These are phyloP conservation scores for Cinchona pubescens DNA, from an alignment of 257 asterid species.

Conservation along the genomic window DNA sequence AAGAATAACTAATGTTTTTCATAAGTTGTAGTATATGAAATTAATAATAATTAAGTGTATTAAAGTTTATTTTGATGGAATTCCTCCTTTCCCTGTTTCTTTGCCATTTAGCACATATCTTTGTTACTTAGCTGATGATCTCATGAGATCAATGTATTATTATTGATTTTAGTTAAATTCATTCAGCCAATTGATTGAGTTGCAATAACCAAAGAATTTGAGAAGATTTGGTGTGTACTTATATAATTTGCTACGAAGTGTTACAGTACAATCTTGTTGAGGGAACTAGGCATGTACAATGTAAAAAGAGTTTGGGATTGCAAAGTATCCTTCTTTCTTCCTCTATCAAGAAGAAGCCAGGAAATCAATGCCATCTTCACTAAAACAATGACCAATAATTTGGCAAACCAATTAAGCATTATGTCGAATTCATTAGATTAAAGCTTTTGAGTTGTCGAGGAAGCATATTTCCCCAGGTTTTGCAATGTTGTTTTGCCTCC, in stretches of 20 bases:
- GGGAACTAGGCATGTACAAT: too few species aligned
- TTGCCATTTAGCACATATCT: neutral
- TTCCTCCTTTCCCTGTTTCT: neutral
- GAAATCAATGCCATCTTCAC: constrained; percentile 11
- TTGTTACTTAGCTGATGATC: neutral
- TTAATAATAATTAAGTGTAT: neutral
- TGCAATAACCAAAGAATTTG: too few species aligned
- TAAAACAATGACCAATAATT: constrained; percentile 16
- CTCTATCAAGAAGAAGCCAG: too few species aligned
- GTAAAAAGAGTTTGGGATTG: constrained; percentile 17
- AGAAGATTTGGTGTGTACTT: too few species aligned
- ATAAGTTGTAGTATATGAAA: neutral
- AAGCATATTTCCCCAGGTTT: neutral
- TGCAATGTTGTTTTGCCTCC: neutral
- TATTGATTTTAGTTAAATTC: neutral
- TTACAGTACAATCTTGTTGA: too few species aligned
- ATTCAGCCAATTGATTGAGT: neutral
- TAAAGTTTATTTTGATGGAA: constrained; percentile 2
- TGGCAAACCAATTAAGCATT: too few species aligned
- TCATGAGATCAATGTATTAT: neutral
- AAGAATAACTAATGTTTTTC: constrained; percentile 30
- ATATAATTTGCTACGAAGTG: too few species aligned
- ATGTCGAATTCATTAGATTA: neutral
- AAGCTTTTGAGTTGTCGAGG: neutral
- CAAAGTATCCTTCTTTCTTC: too few species aligned